Conservation (phyloP, 73 alveolate genomes). For the Tetrahymena thermophila region DNA sequence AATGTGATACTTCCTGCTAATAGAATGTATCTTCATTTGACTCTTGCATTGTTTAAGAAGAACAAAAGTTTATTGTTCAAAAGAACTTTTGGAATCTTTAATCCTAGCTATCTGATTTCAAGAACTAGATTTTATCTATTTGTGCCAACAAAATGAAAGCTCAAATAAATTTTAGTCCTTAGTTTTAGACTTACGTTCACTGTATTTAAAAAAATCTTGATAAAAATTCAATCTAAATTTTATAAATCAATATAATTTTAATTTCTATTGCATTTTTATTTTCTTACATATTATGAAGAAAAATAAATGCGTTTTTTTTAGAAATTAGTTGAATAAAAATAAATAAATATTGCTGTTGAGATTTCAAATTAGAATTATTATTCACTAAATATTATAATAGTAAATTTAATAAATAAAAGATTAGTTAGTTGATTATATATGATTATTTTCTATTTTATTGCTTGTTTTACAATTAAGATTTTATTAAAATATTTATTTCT, state of each 20-base stretch:
- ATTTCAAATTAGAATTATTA: too few relatives aligned
- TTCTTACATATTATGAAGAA: not conserved
- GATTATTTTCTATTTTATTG: too few relatives aligned
- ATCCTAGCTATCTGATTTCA: not conserved
- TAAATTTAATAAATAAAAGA: too few relatives aligned
- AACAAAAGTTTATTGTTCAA: not conserved
- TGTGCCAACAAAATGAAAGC: not conserved
- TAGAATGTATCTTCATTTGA: not conserved
- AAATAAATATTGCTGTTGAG: not conserved
- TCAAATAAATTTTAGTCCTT: not conserved
- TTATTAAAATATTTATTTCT: too few relatives aligned
- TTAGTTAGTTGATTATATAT: too few relatives aligned
- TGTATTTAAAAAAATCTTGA: not conserved
- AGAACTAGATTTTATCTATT: not conserved
- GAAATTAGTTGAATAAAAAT: too few relatives aligned
- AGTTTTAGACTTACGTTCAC: not conserved
- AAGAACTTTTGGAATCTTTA: not conserved
- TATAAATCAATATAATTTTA: not conserved
- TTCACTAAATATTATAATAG: too few relatives aligned
- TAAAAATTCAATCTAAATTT: not conserved
- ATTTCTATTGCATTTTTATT: not conserved
- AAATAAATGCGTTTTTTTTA: not conserved
- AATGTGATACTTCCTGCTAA: not conserved
- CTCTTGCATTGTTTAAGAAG: not conserved
- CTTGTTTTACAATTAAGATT: too few relatives aligned